Evolutionary conservation across 1,284 basidiomycete species (phyloP), one percentile per base, ranked within the genome.

Genomic region (Ganoderma leucocontextum): DNA sequence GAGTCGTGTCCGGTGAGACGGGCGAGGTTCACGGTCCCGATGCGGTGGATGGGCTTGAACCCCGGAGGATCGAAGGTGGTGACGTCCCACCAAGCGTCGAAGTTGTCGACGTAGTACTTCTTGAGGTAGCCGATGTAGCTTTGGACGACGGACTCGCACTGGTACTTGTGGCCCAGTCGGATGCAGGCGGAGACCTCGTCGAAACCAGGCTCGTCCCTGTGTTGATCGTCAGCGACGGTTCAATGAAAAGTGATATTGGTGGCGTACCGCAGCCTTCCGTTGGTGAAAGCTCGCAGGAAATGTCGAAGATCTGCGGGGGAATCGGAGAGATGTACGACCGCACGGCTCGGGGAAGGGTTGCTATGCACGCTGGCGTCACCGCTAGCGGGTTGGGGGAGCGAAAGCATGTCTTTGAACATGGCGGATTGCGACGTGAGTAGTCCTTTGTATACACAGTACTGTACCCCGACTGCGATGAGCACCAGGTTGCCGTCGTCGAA

Each of bases 321-420:
- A 58, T 71, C 70, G 13, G 67, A 57, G 15, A 71, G 36, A n/a
- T 69, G 67, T 3, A 71, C 67, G 2, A 64, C 4, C 1, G 60
- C 65, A 13, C 47, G 47, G 22, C 19, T 59, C 25, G 47, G 42
- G 22, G 33, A 41, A 29, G 8, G 39, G 47, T 19, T n/a, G 59
- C 33, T 29, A 29, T 49, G 42, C 13, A 13, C 17, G n/a, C 10
- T 19, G 19, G 29, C 17, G 15, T 13, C 25, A 13, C 17, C 42
- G 19, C n/a, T 6, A 19, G 19, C 29, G 22, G 73, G 72, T 22
- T 69, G 70, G 0, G 72, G 72, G 4, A 73, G 47, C 1, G 69
- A 64, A n/a, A 77, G 70, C 70, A 78, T 73, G 57, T 73, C 75
- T 13, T 52, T 61, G 64, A 78, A 74, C 1, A 77, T 68, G 13